Evolutionary conservation across 2,329 filamentous ascomycete genomes (phyloP), one percentile per base, ranked within the genome.

Genomic region (Colletotrichum costaricense): DNA sequence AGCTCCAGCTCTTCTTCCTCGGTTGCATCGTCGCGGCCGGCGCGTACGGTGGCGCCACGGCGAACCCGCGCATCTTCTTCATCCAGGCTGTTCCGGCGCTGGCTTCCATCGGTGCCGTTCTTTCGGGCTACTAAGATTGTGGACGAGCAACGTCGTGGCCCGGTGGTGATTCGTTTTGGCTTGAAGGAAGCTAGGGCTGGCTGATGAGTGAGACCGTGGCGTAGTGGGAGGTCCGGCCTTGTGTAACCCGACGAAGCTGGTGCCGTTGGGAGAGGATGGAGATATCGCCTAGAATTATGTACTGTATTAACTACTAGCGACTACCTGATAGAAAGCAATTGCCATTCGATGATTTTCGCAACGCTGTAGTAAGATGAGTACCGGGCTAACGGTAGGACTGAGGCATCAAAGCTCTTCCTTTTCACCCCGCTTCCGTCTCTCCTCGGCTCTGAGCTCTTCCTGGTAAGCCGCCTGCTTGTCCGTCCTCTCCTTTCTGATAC

Each of bases 1-100:
- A 88, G 79, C 80, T 88, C 62, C 79, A 81, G 54, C 73, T 86
- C n/a, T 88, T 88, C 76, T 88, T 88, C 79, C 79, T 85, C 26
- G 81, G 82, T 1, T 86, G 84, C 67, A 83, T 88, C 33, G 75
- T 79, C 38, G 82, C 85, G 42, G 87, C 86, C 0, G 87, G 86
- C 1, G 67, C 82, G 1, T 86, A 84, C 75, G 87, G 87, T n/a
- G 85, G 81, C 1, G 75, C 78, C 3, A 87, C 86, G 1, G 82
- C 81, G 3, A 81, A 78, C 74, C 80, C 70, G 63, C 82, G 80
- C 75, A 88, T 88, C 71, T 74, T 87, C 38, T 82, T 79, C 52
- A 78, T 88, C 1, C 87, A 88, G 78, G 82, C 80, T 30, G 64
- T 84, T 5, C 84, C 84, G 5, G 83, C 70, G 57, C 76, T 62